Conservation (phyloP, 1,284 basidiomycete genomes). For the Ganoderma sp. region DNA sequence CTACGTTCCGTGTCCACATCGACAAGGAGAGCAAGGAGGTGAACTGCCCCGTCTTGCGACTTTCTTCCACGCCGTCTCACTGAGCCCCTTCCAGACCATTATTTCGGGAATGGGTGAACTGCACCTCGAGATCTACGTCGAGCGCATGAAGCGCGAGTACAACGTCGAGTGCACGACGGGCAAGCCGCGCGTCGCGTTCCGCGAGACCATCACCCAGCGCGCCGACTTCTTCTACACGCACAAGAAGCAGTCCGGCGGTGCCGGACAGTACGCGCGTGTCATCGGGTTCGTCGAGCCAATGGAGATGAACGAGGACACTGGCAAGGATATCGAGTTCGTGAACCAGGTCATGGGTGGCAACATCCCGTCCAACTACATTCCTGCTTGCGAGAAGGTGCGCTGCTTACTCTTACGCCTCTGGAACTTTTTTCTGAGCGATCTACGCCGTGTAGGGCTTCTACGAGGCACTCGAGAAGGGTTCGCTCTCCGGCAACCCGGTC, state of each 20-base stretch:
- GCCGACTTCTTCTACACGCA: conserved; percentile 93
- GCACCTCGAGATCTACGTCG: conserved; percentile 99
- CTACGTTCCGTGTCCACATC: conserved; percentile 97
- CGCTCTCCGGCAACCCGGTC: conserved; percentile 89
- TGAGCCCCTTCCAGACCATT: conserved; percentile 76
- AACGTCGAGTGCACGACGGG: conserved; percentile 94
- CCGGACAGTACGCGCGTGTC: conserved; percentile 96
- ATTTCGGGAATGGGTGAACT: conserved; percentile 99
- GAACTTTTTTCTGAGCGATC: not conserved
- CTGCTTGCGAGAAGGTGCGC: conserved; percentile 90
- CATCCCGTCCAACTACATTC: conserved; percentile 91
- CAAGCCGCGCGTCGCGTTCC: conserved; percentile 96
- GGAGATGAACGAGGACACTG: conserved; percentile 78
- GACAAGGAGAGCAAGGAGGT: conserved; percentile 95
- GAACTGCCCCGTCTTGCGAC: conserved; percentile 17
- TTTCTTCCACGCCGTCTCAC: conserved; percentile 7
- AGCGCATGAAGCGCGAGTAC: conserved; percentile 98
- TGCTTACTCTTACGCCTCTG: not conserved
- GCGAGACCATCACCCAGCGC: conserved; percentile 88
- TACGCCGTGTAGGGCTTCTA: conserved; percentile 78
- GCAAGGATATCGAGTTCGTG: conserved; percentile 89
- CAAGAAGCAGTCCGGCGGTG: conserved; percentile 98
- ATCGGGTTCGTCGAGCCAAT: conserved; percentile 94
- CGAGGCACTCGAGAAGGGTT: conserved; percentile 93
- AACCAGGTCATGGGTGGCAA: conserved; percentile 92